These are phyloP conservation scores for Lachancea thermotolerans DNA, from an alignment of 805 yeast species.

Conservation along the genomic window DNA sequence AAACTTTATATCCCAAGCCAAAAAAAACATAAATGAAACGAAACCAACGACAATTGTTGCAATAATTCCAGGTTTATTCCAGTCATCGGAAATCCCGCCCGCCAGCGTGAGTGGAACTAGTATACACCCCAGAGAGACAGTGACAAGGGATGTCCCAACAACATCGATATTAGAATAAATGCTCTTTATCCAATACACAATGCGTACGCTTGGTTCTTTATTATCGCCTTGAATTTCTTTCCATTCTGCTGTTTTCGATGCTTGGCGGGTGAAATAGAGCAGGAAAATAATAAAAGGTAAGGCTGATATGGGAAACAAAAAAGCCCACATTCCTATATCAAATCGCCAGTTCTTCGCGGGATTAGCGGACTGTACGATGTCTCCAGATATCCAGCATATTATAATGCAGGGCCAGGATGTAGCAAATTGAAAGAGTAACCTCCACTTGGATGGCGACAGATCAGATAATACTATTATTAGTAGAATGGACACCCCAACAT, in stretches of 20 bases:
- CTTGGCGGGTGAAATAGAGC: slow-evolving; percentile 34
- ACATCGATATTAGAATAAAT: slow-evolving; percentile 54
- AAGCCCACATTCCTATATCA: slow-evolving; percentile 50
- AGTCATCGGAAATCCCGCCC: slow-evolving; percentile 43
- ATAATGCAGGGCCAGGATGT: slow-evolving; percentile 58
- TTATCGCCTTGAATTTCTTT: slow-evolving; percentile 17
- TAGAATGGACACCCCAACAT: slow-evolving; percentile 50
- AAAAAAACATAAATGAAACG: slow-evolving; percentile 40
- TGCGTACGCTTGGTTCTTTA: too few species aligned
- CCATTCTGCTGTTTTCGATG: background rate
- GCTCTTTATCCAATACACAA: too few species aligned
- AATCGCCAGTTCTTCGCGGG: slow-evolving; percentile 34
- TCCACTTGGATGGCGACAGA: slow-evolving; percentile 49
- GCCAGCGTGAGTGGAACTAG: slow-evolving; percentile 61
- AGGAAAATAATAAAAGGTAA: slow-evolving; percentile 38
- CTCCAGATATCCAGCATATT: slow-evolving; percentile 60
- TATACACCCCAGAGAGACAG: slow-evolving; percentile 47
- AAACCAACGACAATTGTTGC: slow-evolving; percentile 51
- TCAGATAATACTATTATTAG: slow-evolving; percentile 50
- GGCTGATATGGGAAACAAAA: slow-evolving; percentile 42
- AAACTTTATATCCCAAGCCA: slow-evolving; percentile 48
- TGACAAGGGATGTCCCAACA: slow-evolving; percentile 45
- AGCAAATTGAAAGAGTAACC: slow-evolving; percentile 47
- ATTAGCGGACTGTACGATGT: slow-evolving; percentile 32
- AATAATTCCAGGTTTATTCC: slow-evolving; percentile 48